phyloP scores from a whole-genome alignment of 1,284 basidiomycete species.

The Trichosporon ovoides region DNA sequence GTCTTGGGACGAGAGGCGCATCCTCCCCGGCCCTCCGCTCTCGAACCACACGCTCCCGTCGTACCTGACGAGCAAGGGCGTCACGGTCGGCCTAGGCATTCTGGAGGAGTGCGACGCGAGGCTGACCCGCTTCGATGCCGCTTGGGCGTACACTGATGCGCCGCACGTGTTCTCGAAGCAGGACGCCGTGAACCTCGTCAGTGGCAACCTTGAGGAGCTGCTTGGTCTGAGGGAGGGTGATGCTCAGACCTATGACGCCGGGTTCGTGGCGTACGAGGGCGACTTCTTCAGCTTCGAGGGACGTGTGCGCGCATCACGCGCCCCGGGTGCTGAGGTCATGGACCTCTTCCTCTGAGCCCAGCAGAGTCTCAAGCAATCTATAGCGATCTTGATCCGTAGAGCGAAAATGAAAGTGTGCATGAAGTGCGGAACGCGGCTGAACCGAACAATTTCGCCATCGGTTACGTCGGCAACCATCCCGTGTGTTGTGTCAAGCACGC shows the following conservation, averaged over 20 bases:
- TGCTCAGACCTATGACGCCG: conserved; percentile 34
- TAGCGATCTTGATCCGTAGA: too few relatives aligned
- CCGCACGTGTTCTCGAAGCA: conserved; percentile 54
- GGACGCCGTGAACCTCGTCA: conserved; percentile 59
- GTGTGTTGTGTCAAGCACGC: too few relatives aligned
- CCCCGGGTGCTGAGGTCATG: conserved; percentile 21
- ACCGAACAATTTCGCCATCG: too few relatives aligned
- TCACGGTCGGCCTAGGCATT: conserved; percentile 69
- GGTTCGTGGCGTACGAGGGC: conserved; percentile 62
- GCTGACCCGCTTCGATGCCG: conserved; percentile 66
- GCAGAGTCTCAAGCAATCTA: too few relatives aligned
- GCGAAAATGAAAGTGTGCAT: too few relatives aligned
- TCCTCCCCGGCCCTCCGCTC: conserved; percentile 69
- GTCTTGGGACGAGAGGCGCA: conserved; percentile 65
- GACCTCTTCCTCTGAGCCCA: conserved; percentile 23
- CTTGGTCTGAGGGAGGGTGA: conserved; percentile 55
- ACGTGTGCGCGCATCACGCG: conserved; percentile 33
- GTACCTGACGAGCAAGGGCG: conserved; percentile 60
- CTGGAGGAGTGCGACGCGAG: conserved; percentile 59
- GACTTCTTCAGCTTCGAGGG: conserved; percentile 37
- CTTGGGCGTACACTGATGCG: conserved; percentile 56
- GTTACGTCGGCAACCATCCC: too few relatives aligned
- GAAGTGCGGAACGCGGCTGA: too few relatives aligned
- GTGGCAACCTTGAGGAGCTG: conserved; percentile 61
- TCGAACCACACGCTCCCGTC: conserved; percentile 61